phyloP scores from a whole-genome alignment of 164 flowering plant species.

The Macadamia tetraphylla region DNA sequence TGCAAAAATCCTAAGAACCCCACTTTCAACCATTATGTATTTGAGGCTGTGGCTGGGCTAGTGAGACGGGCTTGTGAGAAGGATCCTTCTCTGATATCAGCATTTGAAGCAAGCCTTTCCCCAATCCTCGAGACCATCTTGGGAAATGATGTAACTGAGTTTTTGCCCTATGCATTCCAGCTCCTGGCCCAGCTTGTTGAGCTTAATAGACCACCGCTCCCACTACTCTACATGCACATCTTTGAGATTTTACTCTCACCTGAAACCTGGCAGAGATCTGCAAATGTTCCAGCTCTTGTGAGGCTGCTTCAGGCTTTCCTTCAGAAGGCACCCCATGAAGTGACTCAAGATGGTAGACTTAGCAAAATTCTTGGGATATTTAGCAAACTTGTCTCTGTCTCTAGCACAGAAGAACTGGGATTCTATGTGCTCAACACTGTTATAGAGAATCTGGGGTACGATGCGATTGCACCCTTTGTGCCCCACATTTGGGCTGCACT shows the following conservation, averaged over 20 bases:
- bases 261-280: conserved; percentile 70
- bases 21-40: conserved; percentile 77
- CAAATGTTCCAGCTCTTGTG: conserved; percentile 90
- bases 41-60: conserved; percentile 82
- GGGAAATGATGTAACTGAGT: conserved; percentile 65
- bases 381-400: conserved; percentile 42
- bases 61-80: conserved; percentile 70
- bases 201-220: conserved; percentile 65
- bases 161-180: conserved; percentile 94
- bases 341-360: conserved; percentile 58
- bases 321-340: conserved; percentile 76
- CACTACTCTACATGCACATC: conserved; percentile 62
- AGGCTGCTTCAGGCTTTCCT: conserved; percentile 93
- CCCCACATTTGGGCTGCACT: conserved; percentile 61
- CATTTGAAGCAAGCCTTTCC: conserved; percentile 67
- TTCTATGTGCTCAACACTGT: conserved; percentile 94
- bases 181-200: conserved; percentile 88
- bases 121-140: conserved; percentile 68
- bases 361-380: conserved; percentile 77
- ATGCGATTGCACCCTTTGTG: conserved; percentile 53
- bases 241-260: conserved; percentile 67
- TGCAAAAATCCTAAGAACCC: conserved; percentile 90
- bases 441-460: conserved; percentile 69
- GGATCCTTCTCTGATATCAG: conserved; percentile 54
- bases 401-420: conserved; percentile 80